Percentiles rank a stretch among this genome's conserved stretches.
phyloP scores from a whole-genome alignment of 345 rosid species.

The Sonneratia alba region DNA sequence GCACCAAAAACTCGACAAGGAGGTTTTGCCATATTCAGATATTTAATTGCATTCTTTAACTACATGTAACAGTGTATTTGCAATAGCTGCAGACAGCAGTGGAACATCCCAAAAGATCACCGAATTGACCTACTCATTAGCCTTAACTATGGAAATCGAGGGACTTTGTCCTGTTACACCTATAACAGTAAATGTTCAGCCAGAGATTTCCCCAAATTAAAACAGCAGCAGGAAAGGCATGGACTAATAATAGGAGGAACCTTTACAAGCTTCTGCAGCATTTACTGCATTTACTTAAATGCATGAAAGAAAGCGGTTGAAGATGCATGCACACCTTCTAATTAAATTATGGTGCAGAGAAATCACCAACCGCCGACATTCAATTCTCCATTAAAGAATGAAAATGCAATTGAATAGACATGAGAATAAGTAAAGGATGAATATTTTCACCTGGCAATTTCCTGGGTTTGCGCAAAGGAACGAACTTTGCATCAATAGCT shows the following conservation, averaged over 20 bases:
- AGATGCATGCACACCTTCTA: background rate
- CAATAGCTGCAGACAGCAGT: background rate
- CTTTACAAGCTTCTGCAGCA: background rate
- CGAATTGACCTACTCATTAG: background rate
- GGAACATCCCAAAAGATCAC: background rate
- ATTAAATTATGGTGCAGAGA: background rate
- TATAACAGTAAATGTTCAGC: background rate
- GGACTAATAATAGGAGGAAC: background rate
- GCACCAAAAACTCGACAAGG: background rate
- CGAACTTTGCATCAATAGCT: slow-evolving; percentile 89
- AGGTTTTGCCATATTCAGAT: background rate
- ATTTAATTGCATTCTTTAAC: background rate
- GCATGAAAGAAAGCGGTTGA: background rate
- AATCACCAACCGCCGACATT: slow-evolving; percentile 1
- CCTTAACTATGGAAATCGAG: background rate
- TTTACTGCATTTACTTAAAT: background rate
- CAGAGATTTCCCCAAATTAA: background rate
- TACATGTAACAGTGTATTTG: background rate
- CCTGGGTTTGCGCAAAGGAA: slow-evolving; percentile 74
- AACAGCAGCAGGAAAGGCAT: background rate
- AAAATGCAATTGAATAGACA: background rate
- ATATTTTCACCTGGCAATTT: slow-evolving; percentile 60
- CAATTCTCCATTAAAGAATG: background rate
- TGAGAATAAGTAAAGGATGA: background rate
- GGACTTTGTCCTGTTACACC: background rate